Conservation (phyloP, 2,329 filamentous ascomycete species). For the Berkeleyomyces rouxiae region DNA sequence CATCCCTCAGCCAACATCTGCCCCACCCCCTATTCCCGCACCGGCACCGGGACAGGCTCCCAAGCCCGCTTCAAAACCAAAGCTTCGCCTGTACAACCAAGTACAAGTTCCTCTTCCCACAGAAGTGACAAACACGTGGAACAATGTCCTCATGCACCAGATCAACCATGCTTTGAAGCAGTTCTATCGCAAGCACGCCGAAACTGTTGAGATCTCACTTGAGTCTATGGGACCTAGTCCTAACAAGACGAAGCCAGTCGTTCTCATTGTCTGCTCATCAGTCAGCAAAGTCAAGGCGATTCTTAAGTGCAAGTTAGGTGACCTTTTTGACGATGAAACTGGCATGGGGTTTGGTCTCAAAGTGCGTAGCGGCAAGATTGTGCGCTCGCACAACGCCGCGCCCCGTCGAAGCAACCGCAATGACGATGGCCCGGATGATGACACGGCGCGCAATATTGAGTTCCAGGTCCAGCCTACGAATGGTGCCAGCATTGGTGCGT, state of each 20-base stretch:
- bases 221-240: constrained; percentile 56
- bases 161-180: constrained; percentile 54
- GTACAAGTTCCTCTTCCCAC: constrained; percentile 41
- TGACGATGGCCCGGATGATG: constrained; percentile 17
- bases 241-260: constrained; percentile 50
- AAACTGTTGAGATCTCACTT: constrained; percentile 64
- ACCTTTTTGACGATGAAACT: constrained; percentile 45
- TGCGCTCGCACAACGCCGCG: constrained; percentile 42
- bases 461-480: constrained; percentile 68
- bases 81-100: constrained; percentile 42
- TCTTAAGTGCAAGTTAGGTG: constrained; percentile 48
- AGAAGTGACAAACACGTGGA: constrained; percentile 54
- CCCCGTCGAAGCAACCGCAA: background rate
- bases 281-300: constrained; percentile 56
- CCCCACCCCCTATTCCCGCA: background rate
- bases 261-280: constrained; percentile 61
- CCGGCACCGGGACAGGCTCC: background rate
- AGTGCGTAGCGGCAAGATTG: constrained; percentile 52
- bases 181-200: constrained; percentile 56
- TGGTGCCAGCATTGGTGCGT: constrained; percentile 86
- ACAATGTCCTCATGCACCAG: constrained; percentile 52
- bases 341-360: constrained; percentile 43
- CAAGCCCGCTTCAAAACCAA: constrained; percentile 18
- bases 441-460: constrained; percentile 45
- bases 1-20: background rate